Conservation (phyloP, 1,284 basidiomycete genomes). For the Apiotrichum sp. region DNA sequence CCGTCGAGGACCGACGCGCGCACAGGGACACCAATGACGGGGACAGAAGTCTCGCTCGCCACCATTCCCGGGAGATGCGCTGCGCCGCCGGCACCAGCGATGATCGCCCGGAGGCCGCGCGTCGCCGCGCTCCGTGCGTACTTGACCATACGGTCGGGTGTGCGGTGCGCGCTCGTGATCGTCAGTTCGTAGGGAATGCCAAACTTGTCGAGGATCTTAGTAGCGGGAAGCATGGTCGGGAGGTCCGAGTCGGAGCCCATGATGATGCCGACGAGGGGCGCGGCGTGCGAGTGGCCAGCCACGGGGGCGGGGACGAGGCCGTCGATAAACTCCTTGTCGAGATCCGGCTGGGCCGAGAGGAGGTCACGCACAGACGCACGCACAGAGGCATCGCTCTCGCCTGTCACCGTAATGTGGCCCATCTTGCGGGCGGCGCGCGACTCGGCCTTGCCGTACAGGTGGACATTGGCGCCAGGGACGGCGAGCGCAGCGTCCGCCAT, state of each 20-base stretch:
- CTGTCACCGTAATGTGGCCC: constrained; percentile 93
- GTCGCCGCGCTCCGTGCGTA: constrained; percentile 73
- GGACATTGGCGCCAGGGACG: constrained; percentile 72
- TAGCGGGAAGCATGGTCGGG: constrained; percentile 84
- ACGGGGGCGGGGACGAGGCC: constrained; percentile 53
- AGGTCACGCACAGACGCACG: constrained; percentile 63
- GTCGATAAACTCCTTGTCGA: constrained; percentile 51
- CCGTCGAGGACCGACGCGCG: constrained; percentile 91
- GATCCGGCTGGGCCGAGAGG: constrained; percentile 59
- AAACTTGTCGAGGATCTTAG: constrained; percentile 76
- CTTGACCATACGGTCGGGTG: constrained; percentile 75
- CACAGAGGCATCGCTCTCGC: constrained; percentile 71
- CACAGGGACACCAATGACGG: constrained; percentile 95
- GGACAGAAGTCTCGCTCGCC: constrained; percentile 83
- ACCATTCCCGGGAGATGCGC: constrained; percentile 99
- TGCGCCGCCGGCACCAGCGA: constrained; percentile 94
- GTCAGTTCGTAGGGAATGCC: constrained; percentile 85
- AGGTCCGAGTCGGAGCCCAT: constrained; percentile 99
- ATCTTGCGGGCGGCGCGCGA: constrained; percentile 91
- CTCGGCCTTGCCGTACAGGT: constrained; percentile 90
- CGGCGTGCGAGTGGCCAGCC: constrained; percentile 52
- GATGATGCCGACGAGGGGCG: constrained; percentile 86
- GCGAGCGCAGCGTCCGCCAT: constrained; percentile 57
- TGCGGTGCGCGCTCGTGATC: constrained; percentile 94
- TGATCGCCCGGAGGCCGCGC: constrained; percentile 70